phyloP scores from a whole-genome alignment of 768 basidiomycete species.

The Psilocybe cubensis region DNA sequence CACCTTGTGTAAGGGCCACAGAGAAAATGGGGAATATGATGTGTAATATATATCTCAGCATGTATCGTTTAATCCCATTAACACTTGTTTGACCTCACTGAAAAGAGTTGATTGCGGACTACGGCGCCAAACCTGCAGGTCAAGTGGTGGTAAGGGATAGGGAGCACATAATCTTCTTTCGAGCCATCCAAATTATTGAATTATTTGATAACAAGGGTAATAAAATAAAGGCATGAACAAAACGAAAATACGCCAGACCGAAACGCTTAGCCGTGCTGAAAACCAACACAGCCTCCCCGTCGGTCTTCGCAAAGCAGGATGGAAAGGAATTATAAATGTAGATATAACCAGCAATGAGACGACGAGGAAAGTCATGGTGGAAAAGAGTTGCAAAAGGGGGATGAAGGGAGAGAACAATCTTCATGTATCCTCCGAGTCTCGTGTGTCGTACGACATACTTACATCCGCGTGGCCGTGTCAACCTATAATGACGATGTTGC shows the following conservation, averaged over 20 bases:
- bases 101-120: background rate
- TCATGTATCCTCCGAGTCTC: background rate
- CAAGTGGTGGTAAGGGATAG: background rate
- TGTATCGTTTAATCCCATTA: too few species aligned
- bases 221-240: background rate
- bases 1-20: too few species aligned
- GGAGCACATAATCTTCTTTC: background rate
- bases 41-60: background rate
- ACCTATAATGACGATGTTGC: background rate
- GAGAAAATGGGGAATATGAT: too few species aligned
- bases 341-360: background rate
- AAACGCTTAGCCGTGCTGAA: background rate
- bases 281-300: background rate
- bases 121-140: too few species aligned
- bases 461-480: background rate
- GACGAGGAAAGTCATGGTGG: background rate
- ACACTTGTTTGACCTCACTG: background rate
- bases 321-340: too few species aligned
- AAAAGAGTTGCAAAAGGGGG: background rate
- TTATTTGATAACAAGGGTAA: background rate
- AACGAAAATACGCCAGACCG: background rate
- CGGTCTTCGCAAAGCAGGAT: slow-evolving; percentile 1
- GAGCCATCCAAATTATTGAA: too few species aligned
- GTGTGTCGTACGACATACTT: background rate
- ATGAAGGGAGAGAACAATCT: background rate